Conservation (phyloP, 2,329 filamentous ascomycete genomes). For the Xylaria hypoxylon region DNA sequence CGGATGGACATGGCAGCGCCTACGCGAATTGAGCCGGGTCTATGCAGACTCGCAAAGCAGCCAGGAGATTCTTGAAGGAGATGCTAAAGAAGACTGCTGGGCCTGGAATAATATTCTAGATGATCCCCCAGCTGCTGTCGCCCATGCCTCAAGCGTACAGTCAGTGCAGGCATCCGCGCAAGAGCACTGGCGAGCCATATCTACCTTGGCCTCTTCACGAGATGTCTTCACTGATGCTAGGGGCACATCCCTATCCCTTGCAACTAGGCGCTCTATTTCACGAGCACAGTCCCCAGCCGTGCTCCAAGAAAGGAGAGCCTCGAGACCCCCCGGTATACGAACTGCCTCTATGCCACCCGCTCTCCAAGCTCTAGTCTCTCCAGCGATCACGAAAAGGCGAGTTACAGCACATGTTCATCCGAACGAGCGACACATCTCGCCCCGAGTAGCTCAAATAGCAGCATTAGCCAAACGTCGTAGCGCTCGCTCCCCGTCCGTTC, state of each 20-base stretch:
- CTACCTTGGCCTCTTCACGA: conserved; percentile 57
- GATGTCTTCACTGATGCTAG: conserved; percentile 40
- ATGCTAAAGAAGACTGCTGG: conserved; percentile 75
- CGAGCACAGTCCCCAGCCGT: conserved; percentile 57
- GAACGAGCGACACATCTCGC: conserved; percentile 55
- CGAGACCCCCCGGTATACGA: conserved; percentile 62
- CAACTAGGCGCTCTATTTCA: conserved; percentile 51
- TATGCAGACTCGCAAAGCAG: conserved; percentile 60
- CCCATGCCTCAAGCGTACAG: conserved; percentile 56
- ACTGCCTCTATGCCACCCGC: conserved; percentile 64
- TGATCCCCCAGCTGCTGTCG: conserved; percentile 59
- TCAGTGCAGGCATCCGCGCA: conserved; percentile 58
- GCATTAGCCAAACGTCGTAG: conserved; percentile 59
- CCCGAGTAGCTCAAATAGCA: conserved; percentile 45
- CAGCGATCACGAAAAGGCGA: conserved; percentile 58
- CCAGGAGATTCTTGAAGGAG: conserved; percentile 67
- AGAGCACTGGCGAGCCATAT: conserved; percentile 53
- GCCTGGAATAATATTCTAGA: conserved; percentile 74
- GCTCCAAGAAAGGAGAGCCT: conserved; percentile 55
- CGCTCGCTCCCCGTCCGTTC: conserved; percentile 67
- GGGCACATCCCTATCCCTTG: conserved; percentile 53
- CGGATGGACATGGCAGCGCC: conserved; percentile 77
- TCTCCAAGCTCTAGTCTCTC: conserved; percentile 54
- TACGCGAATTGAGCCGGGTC: conserved; percentile 71
- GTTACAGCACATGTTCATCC: conserved; percentile 57